Evolutionary conservation across 179 eudicot species (phyloP).

Genomic region (Gypsophila paniculata): DNA sequence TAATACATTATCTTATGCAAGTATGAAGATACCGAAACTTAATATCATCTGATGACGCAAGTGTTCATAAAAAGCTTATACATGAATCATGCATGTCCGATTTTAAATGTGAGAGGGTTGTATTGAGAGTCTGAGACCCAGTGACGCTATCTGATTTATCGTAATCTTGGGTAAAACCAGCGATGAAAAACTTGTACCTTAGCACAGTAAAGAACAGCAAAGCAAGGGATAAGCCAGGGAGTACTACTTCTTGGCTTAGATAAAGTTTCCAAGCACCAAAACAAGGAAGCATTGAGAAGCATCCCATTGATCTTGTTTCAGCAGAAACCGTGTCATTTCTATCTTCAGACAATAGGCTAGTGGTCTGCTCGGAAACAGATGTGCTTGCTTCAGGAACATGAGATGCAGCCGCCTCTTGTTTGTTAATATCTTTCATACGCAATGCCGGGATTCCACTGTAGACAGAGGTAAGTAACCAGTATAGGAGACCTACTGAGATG

Average conservation of each 20-base stretch:
- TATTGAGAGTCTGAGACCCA: no score
- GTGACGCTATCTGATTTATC: not conserved
- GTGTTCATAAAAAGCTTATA: no score
- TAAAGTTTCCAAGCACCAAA: conserved; percentile 70
- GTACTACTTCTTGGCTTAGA: conserved; percentile 70
- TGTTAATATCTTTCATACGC: conserved; percentile 36
- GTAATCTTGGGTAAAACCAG: no score
- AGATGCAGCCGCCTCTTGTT: conserved; percentile 27
- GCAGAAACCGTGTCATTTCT: conserved; percentile 16
- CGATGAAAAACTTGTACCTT: conserved; percentile 32
- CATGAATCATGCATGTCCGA: no score
- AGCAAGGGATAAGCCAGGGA: conserved; percentile 79
- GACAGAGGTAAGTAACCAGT: conserved; percentile 74
- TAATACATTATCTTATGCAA: no score
- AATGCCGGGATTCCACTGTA: conserved; percentile 70
- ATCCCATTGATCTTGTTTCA: conserved; percentile 25
- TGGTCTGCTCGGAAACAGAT: conserved; percentile 29
- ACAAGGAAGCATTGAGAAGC: conserved; percentile 43
- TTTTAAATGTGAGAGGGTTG: no score
- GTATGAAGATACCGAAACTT: no score
- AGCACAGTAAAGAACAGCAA: conserved; percentile 73
- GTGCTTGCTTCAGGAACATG: conserved; percentile 35
- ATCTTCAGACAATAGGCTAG: conserved; percentile 20
- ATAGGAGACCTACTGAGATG: conserved; percentile 58
- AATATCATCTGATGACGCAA: no score